phyloP scores from a whole-genome alignment of 805 yeast species.

The Yarrowia yakushimensis region DNA sequence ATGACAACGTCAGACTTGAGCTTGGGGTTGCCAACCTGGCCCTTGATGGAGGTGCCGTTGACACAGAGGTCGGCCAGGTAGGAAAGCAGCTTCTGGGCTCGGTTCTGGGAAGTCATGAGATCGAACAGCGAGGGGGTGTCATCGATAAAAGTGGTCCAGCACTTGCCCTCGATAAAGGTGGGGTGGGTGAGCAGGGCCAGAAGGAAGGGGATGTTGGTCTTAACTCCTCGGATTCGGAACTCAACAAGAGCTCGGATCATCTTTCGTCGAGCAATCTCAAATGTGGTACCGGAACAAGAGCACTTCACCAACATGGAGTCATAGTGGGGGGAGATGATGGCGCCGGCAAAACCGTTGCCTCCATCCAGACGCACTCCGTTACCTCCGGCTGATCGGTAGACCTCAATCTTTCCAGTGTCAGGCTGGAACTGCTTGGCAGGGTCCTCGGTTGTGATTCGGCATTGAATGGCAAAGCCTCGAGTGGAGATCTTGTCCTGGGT shows the following conservation, averaged over 20 bases:
- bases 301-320: slow-evolving; percentile 98
- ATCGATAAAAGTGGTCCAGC: slow-evolving; percentile 98
- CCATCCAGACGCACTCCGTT: slow-evolving; percentile 98
- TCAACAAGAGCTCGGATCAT: slow-evolving; percentile 96
- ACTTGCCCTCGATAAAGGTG: slow-evolving; percentile 76
- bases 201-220: slow-evolving; percentile 95
- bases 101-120: slow-evolving; percentile 90
- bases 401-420: slow-evolving; percentile 97
- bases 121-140: slow-evolving; percentile 96
- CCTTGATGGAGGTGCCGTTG: slow-evolving; percentile 93
- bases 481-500: slow-evolving; percentile 93
- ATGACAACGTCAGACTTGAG: slow-evolving; percentile 68
- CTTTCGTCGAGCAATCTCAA: slow-evolving; percentile 94
- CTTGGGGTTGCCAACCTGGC: slow-evolving; percentile 91
- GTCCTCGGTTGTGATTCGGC: slow-evolving; percentile 98
- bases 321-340: slow-evolving; percentile 93
- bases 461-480: slow-evolving; percentile 97
- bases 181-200: slow-evolving; percentile 87
- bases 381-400: slow-evolving; percentile 98
- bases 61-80: slow-evolving; percentile 92
- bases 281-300: slow-evolving; percentile 94
- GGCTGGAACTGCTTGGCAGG: slow-evolving; percentile 97
- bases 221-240: slow-evolving; percentile 98
- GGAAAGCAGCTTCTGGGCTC: slow-evolving; percentile 89
- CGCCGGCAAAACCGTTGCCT: slow-evolving; percentile 97